Evolutionary conservation across 768 basidiomycete genomes (phyloP), one percentile per base, ranked within the genome.

Genomic region (Boletus pseudopeckii): DNA sequence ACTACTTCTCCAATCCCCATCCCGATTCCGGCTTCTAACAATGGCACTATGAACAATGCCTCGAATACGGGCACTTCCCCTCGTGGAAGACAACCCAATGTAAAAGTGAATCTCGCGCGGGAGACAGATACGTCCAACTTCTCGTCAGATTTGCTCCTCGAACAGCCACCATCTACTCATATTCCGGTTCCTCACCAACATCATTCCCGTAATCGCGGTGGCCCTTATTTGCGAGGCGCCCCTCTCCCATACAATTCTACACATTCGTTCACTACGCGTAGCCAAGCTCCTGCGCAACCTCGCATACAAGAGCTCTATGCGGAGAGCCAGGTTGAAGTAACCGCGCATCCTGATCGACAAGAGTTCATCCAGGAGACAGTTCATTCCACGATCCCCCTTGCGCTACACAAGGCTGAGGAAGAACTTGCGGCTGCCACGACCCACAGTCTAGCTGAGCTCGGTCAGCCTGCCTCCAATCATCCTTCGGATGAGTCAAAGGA

Each of bases 321-420:
- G 32, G 65, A 55, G 48, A 72, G 71, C 48, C 70, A 71, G 53
- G 42, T 69, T 20, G 69, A 72, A 43, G 53, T 56, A 52, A 64
- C 71, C 43, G 56, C 64, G 1, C 69, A 65, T 1, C 55, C 66
- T 8, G 60, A 68, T 58, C 71, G 64, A 37, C 65, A 62, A 48
- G 69, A 64, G 22, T 85, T 83, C 59, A 63, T 80, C 6, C 79
- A 71, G 6, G 85, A 88, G 66, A 77, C 80, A 17, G 82, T 88
- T 28, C 72, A 75, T 45, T 86, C 84, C 13, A 80, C 80, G 13
- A 83, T 88, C 50, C 86, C 86, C 0, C 71, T 81, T 17, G 78
- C 79, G 0, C 66, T 86, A 14, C 63, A 66, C 15, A 74, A 75
- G 32, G 71, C 72, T 0, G 71, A 72, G 48, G 59, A 64, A 45